Conservation (phyloP, 148 eudicot genomes). For the Nepenthes mirabilis region DNA sequence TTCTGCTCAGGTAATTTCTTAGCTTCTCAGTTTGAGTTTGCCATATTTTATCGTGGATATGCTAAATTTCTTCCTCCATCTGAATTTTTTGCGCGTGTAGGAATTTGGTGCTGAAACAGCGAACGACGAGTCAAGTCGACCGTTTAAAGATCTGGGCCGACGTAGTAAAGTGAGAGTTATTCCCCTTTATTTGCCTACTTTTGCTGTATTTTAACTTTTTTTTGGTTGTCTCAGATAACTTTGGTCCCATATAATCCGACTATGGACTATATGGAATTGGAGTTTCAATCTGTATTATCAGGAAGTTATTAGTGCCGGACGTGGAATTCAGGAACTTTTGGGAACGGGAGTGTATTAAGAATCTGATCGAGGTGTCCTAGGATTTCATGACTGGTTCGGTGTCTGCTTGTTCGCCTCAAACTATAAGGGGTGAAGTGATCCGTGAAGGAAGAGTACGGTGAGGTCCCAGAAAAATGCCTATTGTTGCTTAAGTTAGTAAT, state of each 20-base stretch:
- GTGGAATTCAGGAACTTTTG: too few species aligned
- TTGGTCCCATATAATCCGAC: too few species aligned
- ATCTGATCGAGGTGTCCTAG: not conserved
- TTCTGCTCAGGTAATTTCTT: slow-evolving; percentile 25
- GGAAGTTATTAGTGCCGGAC: too few species aligned
- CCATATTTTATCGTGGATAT: too few species aligned
- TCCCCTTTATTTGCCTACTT: not conserved
- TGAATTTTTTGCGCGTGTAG: slow-evolving; percentile 8
- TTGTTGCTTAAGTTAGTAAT: not conserved
- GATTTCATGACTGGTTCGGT: not conserved
- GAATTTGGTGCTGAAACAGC: slow-evolving; percentile 24
- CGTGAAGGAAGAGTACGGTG: too few species aligned
- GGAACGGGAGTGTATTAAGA: too few species aligned
- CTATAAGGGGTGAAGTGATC: too few species aligned
- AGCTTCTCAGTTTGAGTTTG: not conserved
- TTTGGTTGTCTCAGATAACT: too few species aligned
- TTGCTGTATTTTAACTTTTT: not conserved
- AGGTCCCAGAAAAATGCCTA: too few species aligned
- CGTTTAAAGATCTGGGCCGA: slow-evolving; percentile 54
- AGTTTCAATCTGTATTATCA: too few species aligned
- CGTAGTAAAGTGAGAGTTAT: slow-evolving; percentile 46
- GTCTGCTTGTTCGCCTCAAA: not conserved
- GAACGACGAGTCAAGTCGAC: slow-evolving; percentile 15
- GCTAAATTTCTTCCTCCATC: too few species aligned
- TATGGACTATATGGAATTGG: too few species aligned